Evolutionary conservation across 2,329 filamentous ascomycete genomes (phyloP), one percentile per base, ranked within the genome.

Genomic region (Trichoderma polysporum): DNA sequence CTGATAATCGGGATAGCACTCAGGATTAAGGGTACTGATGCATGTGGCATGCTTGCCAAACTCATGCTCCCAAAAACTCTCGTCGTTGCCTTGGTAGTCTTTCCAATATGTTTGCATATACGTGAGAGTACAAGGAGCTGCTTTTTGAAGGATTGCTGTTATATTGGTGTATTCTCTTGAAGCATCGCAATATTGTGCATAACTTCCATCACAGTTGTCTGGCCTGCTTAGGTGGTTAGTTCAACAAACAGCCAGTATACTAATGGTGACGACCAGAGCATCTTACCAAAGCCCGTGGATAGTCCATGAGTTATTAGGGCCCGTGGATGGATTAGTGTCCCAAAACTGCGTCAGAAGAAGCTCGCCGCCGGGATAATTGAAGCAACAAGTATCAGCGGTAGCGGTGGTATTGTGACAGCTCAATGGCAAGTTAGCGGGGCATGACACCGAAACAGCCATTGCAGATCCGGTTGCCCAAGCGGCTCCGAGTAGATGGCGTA

Each of bases 261-360:
- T 29, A 27, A 41, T 52, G n/a, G n/a, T n/a, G n/a, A n/a, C n/a
- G n/a, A 52, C 25, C 9, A 9, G 12, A 19, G 22, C 33, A 13
- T 90, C 86, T 39, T 66, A 66, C 84, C 82, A 84, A 41, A 92
- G 81, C 1, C 90, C 90, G 74, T 93, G 90, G 49, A 92, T 84
- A 1, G 90, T 92, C 90, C 90, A 93, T 8, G 86, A 88, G 74
- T 92, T 71, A 15, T 69, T 50, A 2, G 91, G 90, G 0, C 91
- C 90, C 3, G 86, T 84, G 1, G 84, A 80, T 1, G 90, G 89
- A 67, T 84, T 76, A 0, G 86, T 85, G 74, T 93, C 90, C 90
- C 91, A 93, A 78, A 93, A 93, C 73, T 93, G 90, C 2, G 91
- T 93, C 77, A 87, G 86, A 4, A 93, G 82, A 57, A 93, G 79